phyloP scores from a whole-genome alignment of 2,329 filamentous ascomycete genomes.

The Trematosphaeria pertusa region DNA sequence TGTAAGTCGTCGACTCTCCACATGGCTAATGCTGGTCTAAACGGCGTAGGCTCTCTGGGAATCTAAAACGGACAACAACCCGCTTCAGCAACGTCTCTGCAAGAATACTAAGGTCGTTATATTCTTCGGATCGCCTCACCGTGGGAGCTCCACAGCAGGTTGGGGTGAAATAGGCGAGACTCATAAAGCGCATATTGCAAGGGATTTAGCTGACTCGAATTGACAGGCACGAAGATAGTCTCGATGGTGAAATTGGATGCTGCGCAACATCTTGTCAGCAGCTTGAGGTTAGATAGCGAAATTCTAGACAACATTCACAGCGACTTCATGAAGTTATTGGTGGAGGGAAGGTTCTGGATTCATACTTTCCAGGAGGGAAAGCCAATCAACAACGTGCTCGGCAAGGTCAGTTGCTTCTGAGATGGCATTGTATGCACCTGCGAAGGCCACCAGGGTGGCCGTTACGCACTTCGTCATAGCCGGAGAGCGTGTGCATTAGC shows the following conservation, averaged over 20 bases:
- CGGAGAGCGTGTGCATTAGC: too few species aligned
- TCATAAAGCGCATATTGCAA: too few species aligned
- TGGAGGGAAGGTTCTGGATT: conserved; percentile 9
- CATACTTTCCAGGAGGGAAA: conserved; percentile 13
- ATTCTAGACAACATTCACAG: conserved; percentile 12
- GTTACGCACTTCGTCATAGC: too few species aligned
- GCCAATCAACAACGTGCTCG: conserved; percentile 6
- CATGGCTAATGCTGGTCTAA: too few species aligned
- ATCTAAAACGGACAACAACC: conserved; percentile 7
- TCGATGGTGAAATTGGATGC: conserved; percentile 10
- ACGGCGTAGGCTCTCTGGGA: conserved; percentile 18
- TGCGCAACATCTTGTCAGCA: conserved; percentile 4
- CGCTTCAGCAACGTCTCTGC: conserved; percentile 5
- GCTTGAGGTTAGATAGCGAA: conserved; percentile 12
- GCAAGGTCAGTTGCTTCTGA: conserved; percentile 12
- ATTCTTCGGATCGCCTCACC: conserved; percentile 17
- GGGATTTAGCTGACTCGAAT: too few species aligned
- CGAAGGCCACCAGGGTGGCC: too few species aligned
- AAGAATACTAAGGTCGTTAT: conserved; percentile 13
- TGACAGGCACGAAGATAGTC: conserved; percentile 11
- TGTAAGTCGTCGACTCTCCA: neutral
- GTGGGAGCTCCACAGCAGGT: conserved; percentile 7
- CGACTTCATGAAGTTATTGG: conserved; percentile 12
- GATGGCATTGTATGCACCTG: too few species aligned
- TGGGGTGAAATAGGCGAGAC: too few species aligned